Evolutionary conservation across 2,329 filamentous ascomycete genomes (phyloP), one percentile per base, ranked within the genome.

Genomic region (Daldinia eschscholtzii): DNA sequence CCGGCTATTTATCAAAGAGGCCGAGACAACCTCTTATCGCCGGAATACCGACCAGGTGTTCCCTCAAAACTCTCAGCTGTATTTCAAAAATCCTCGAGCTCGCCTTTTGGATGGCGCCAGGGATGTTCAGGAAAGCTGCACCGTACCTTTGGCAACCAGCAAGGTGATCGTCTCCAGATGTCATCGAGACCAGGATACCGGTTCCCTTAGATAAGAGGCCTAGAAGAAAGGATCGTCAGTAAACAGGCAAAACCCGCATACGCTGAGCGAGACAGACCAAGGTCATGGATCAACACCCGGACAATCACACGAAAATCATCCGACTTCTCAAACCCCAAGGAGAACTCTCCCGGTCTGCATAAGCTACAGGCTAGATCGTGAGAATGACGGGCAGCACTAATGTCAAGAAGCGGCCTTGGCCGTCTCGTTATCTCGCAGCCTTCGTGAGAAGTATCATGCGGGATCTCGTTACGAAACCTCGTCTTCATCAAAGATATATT

Each of bases 401-500:
- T 52, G 57, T 20, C 10, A 60, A 48, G 28, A 57, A 61, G 41
- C 65, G 59, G 63, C 41, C 64, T 61, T 61, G 48, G 57, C 64
- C 67, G 61, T 59, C 20, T 67, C 52, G 50, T 60, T 72, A 67
- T 67, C 64, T 72, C 46, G 61, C 58, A 60, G 59, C 56, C 42
- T 44, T 57, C 48, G 62, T 56, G 55, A 55, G 46, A 59, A 41
- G 37, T 46, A 39, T 59, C 53, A 67, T 72, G 67, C 66, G 55
- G 46, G 62, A 56, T 44, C 28, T 68, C 61, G 48, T 61, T 66
- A 56, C 30, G 56, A 66, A 41, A 52, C 18, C 61, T 72, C 39
- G 62, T 66, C 57, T 68, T 70, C 61, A 70, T 72, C 61, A 65
- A 72, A 68, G 56, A 64, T 70, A 70, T 65, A 72, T 72, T 70